Evolutionary conservation across 768 basidiomycete genomes (phyloP), one percentile per base, ranked within the genome.

Genomic region (Leucosporidium yakuticum): DNA sequence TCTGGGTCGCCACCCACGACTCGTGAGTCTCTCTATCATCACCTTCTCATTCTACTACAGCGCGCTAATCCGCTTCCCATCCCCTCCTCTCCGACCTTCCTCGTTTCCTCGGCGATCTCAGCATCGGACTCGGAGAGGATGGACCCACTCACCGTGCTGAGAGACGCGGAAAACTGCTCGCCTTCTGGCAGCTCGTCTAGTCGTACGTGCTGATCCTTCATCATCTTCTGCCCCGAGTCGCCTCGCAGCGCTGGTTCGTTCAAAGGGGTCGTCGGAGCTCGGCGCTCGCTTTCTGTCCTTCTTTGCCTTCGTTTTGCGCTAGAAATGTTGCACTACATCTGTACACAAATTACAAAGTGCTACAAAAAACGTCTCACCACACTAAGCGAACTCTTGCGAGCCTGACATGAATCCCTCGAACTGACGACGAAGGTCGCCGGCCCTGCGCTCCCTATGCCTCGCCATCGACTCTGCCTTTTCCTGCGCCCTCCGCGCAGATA

Each of bases 71-170:
- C 12, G 34, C 34, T 36, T 12, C 34, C 34, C n/a, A n/a, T n/a
- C n/a, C n/a, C n/a, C n/a, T n/a, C 34, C 12, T 32, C 54, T 61
- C 36, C 62, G 61, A 5, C 34, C 12, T 5, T 15, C 14, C 39
- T 44, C 39, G 39, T 44, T 15, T 8, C 2, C 14, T 8, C 1
- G 61, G 59, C 47, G 61, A 63, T 15, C 47, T 4, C 23, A 36
- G 34, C 34, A 60, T 51, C 51, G 49, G 44, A 51, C 47, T 65
- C 36, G 61, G 39, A 31, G n/a, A 57, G 79, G 93, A 96, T 73
- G 93, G 94, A 32, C 94, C 94, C 60, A 97, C 93, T 44, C 93
- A 97, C 79, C 93, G 53, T 5, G 4, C n/a, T 17, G 19, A 29
- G 15, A 19, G 27, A 9, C 53, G 53, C 21, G 53, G 53, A 17